Evolutionary conservation across 2,329 filamentous ascomycete species (phyloP), one percentile per base, ranked within the genome.

Genomic region (Paraphaeosphaeria sporulosa): DNA sequence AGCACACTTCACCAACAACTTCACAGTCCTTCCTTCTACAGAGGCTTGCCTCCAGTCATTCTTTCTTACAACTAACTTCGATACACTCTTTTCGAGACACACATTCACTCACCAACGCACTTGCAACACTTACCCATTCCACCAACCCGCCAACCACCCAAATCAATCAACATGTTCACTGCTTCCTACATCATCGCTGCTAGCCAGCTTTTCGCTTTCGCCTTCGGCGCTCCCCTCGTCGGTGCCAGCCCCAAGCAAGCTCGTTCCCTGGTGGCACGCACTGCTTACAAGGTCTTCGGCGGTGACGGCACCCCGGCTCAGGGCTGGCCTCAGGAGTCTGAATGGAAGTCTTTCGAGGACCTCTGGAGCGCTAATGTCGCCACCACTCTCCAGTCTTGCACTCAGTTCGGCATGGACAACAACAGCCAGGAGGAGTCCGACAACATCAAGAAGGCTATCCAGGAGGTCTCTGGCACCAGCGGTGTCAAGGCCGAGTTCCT

Each of bases 401-500:
- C 66, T 15, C 66, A 74, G 46, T 72, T 73, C 57, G 68, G 68
- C 58, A 71, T 72, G 55, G 71, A 71, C n/a, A 74, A 81, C 68
- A 76, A 81, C 65, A 72, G 71, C 23, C 68, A 72, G 43, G 59
- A 68, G 8, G 81, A 82, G 64, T 78, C 72, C 17, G 63, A 69
- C 25, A 69, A 76, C 50, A 74, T 83, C 61, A 75, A 78, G 55
- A 56, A 68, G 17, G 77, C 76, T 38, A 79, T 83, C 63, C 58
- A 73, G 23, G 51, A 64, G 47, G 63, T 78, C 27, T 71, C 76
- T 44, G 58, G 57, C 4, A 57, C 66, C 7, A 72, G 75, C 8
- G 71, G 71, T 40, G 68, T 83, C 10, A 75, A 79, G 54, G 55
- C 73, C n/a, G 74, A 77, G 38, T 79, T 81, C 72, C 77, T 83